Evolutionary conservation across 2,329 filamentous ascomycete species (phyloP), one percentile per base, ranked within the genome.

Genomic region (Elsinoe perseae): DNA sequence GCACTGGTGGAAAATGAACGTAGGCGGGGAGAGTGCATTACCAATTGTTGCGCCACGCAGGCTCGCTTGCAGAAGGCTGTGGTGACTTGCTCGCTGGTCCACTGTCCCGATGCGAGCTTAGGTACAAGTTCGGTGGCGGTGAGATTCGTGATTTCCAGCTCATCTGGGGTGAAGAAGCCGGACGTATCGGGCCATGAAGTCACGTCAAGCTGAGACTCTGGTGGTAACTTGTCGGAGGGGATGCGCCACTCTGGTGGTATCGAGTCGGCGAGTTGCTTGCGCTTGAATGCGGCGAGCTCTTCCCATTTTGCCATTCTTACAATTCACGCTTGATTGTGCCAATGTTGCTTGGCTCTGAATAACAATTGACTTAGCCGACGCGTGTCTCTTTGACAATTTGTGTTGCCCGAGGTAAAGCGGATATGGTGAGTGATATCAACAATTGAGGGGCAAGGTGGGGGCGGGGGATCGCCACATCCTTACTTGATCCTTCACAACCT

Each of bases 211-310:
- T 81, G 76, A 30, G 74, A 72, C 0, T 74, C 73, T 0, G 77
- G 72, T 2, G 83, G 82, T 0, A 84, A 63, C 42, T 82, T 67
- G 48, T 76, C 64, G 1, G 38, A 21, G 0, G 81, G 80, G 4
- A 85, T 75, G 54, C 74, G 72, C 77, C 80, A 85, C 64, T 83
- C 77, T 1, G 70, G 56, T 1, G 83, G 82, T 54, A 86, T 81
- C 0, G 78, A 77, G 42, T 70, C 69, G 56, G 72, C 65, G 7
- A 78, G 65, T 7, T 65, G 68, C 40, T 70, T 69, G 56, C 74
- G 73, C 58, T 76, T 74, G 52, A 67, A 68, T n/a, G 69, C 64
- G 27, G 70, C 67, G 53, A 76, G 72, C 58, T 71, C 68, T 50
- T 69, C 68, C 79, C 79, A 81, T 27, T 43, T 43, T 20, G 53